These are phyloP conservation scores for Fagus sylvatica DNA, from an alignment of 306 rosid genomes.

Conservation along the genomic window DNA sequence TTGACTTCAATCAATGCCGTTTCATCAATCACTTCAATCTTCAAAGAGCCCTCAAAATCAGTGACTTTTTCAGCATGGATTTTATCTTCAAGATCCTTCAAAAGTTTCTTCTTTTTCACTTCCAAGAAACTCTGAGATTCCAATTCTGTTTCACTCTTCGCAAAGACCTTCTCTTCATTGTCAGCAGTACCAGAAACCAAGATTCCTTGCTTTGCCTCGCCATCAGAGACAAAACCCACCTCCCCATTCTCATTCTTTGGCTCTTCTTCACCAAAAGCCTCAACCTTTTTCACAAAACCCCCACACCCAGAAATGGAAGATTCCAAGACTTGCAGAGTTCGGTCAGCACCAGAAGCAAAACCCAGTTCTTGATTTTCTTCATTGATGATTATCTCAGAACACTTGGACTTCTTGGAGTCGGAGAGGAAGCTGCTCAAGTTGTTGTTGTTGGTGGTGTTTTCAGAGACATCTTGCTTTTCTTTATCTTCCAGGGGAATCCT, in stretches of 20 bases:
- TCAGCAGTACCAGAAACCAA: slow-evolving; percentile 2
- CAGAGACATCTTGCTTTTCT: neutral
- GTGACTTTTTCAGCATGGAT: neutral
- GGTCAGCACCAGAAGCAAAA: slow-evolving; percentile 1
- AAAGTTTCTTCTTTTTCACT: slow-evolving; percentile 49
- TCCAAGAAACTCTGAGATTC: slow-evolving; percentile 34
- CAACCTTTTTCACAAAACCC: neutral
- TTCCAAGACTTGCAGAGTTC: neutral
- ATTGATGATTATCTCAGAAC: neutral
- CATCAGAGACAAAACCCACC: slow-evolving; percentile 9
- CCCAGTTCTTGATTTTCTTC: slow-evolving; percentile 19
- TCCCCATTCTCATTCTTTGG: neutral
- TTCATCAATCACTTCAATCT: slow-evolving; percentile 74
- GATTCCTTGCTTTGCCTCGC: slow-evolving; percentile 3
- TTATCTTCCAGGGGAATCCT: neutral
- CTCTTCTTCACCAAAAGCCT: neutral
- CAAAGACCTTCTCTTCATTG: slow-evolving; percentile 7
- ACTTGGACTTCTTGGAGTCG: slow-evolving; percentile 1
- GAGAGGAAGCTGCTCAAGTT: neutral
- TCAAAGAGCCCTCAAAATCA: slow-evolving; percentile 27
- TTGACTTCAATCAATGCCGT: slow-evolving; percentile 64
- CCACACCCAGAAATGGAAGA: slow-evolving; percentile 17
- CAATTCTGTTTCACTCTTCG: neutral
- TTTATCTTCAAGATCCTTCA: slow-evolving; percentile 53
- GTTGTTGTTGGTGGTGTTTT: neutral